These are phyloP conservation scores for Amanita jacksonii DNA, from an alignment of 768 basidiomycete genomes.

Conservation along the genomic window DNA sequence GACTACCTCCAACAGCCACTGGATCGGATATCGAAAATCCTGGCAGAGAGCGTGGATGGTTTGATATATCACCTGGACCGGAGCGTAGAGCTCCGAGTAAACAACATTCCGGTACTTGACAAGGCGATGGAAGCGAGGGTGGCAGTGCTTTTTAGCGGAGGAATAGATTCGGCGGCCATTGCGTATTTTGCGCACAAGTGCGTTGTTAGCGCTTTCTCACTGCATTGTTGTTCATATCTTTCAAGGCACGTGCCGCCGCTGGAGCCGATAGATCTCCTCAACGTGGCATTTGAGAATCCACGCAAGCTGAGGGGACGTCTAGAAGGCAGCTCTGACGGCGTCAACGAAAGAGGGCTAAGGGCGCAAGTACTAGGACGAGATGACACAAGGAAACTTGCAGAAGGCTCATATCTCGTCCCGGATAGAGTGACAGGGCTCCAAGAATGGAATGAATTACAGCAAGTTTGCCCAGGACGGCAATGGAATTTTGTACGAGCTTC, in stretches of 20 bases:
- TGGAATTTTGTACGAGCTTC: constrained; percentile 92
- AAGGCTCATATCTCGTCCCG: constrained; percentile 64
- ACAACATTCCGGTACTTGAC: constrained; percentile 47
- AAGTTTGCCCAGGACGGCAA: constrained; percentile 62
- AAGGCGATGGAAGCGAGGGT: constrained; percentile 41
- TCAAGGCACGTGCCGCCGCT: constrained; percentile 57
- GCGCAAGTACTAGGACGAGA: constrained; percentile 11
- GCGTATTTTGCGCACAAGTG: constrained; percentile 75
- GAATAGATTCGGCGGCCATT: constrained; percentile 85
- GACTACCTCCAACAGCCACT: constrained; percentile 25
- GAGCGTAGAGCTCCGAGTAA: constrained; percentile 62
- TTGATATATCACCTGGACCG: constrained; percentile 46
- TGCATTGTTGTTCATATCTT: constrained; percentile 1
- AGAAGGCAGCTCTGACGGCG: constrained; percentile 35
- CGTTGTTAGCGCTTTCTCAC: constrained; percentile 14
- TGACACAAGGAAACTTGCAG: background rate
- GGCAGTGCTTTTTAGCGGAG: constrained; percentile 90
- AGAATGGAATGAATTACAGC: constrained; percentile 68
- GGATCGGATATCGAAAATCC: constrained; percentile 32
- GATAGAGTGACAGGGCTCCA: constrained; percentile 77
- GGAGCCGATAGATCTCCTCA: constrained; percentile 87
- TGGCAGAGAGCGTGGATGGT: constrained; percentile 34
- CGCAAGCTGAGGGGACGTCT: constrained; percentile 48
- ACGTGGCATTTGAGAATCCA: constrained; percentile 96
- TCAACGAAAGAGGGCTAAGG: constrained; percentile 31